Percentiles rank a stretch among this genome's conserved stretches.
These are phyloP conservation scores for Ustilago cynodontis DNA, from an alignment of 1,284 basidiomycete species.

Conservation along the genomic window DNA sequence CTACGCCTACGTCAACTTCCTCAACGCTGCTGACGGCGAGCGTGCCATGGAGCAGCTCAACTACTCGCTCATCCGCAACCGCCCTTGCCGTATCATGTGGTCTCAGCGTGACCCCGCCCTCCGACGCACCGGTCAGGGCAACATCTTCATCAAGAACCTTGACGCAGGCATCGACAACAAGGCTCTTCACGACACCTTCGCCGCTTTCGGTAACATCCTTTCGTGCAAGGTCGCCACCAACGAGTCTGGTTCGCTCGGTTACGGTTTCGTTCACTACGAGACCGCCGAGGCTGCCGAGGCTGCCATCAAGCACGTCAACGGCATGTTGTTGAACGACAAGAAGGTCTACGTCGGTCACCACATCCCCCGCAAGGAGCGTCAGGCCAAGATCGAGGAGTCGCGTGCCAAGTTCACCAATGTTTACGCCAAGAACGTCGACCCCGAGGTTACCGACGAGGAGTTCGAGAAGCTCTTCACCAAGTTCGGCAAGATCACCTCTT, in stretches of 20 bases:
- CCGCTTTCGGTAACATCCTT: conserved; percentile 97
- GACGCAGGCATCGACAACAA: conserved; percentile 99
- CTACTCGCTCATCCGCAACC: conserved; percentile 98
- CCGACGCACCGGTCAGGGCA: conserved; percentile 99
- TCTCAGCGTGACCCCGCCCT: conserved; percentile 99
- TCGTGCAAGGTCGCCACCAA: conserved; percentile 94
- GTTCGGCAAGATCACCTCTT: conserved; percentile 90
- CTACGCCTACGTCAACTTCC: conserved; percentile 99
- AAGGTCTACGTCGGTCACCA: conserved; percentile 95
- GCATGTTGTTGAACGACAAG: conserved; percentile 95
- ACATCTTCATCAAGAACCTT: conserved; percentile 99
- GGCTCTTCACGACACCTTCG: conserved; percentile 99
- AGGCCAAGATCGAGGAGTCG: conserved; percentile 93
- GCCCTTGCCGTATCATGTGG: conserved; percentile 99
- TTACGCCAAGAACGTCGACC: conserved; percentile 96
- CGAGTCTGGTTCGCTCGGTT: conserved; percentile 72
- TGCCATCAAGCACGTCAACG: conserved; percentile 97
- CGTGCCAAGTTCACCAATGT: conserved; percentile 97
- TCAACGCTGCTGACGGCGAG: conserved; percentile 97
- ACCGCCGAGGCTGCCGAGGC: conserved; percentile 92
- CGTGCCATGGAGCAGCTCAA: conserved; percentile 99
- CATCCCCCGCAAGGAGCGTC: conserved; percentile 89
- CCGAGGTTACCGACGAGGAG: conserved; percentile 85
- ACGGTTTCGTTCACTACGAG: conserved; percentile 99
- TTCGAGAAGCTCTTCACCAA: conserved; percentile 85